Base-by-base conservation (phyloP, 2,329 filamentous ascomycete species). In the Talaromyces sp. region DNA sequence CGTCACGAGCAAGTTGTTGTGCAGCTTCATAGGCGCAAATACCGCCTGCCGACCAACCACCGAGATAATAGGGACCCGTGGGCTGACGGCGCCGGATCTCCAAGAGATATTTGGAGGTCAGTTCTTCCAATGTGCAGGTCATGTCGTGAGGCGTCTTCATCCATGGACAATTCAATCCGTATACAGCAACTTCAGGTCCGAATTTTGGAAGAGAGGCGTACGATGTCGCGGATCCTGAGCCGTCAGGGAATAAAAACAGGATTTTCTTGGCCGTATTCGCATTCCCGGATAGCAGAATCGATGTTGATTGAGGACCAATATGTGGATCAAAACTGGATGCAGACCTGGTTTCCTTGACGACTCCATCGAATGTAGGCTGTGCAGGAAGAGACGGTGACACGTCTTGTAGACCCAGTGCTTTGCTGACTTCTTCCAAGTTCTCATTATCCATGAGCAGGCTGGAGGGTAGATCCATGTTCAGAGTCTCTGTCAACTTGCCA, bases 31-130 rank as follows among this genome's bases (percentile, higher is more conserved):
- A 89, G 39, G 87, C 86, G 58, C 86, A 84, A 45, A 89, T 85
- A 35, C 88, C 88, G 17, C 88, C 89, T 1, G 87, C 87, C 17
- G 84, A 89, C 88, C 88, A 91, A 19, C 89, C 89, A 15, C 84
- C 82, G 1, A 91, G 73, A 51, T 80, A 79, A 72, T 89, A 89
- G 0, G 86, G 85, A 0, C 77, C 76, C 9, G 70, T 68, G 2
- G 78, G 74, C 61, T 81, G 76, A 19, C 77, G 70, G 10, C 75
- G 74, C 74, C 75, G 65, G 75, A 77, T 9, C 15, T 55, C 53
- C 11, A 28, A 10, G 15, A 55, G 25, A 36, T 35, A 37, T 8
- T 28, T 35, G 21, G 50, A 37, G 17, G 50, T 53, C 35, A 53
- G 19, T 11, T 40, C 39, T 11, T 21, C 39, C 17, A 40, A 40